Evolutionary conservation across 495 filamentous ascomycete genomes (phyloP), one percentile per base, ranked within the genome.

Genomic region (Xylaria flabelliformis): DNA sequence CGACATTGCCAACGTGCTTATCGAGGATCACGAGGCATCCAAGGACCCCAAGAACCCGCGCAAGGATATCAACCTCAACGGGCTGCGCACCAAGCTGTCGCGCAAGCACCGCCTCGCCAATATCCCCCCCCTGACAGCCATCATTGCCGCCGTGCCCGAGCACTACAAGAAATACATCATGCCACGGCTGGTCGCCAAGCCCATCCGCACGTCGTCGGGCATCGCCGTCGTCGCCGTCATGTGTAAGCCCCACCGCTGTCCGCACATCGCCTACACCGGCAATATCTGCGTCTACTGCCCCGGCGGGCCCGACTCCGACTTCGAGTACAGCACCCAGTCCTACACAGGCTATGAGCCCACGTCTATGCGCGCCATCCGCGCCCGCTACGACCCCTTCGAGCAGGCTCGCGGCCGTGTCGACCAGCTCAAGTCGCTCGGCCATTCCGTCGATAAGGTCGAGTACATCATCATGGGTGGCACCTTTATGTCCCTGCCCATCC

Each of bases 381-480:
- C 96, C 29, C 92, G 97, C 39, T 99, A 99, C 74, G 97, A 99
- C 80, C 97, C 96, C 12, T 98, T 97, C 78, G 96, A 99, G 82
- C 96, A 99, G 86, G 96, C 96, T 26, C 87, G 96, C 76, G 96
- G 96, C 42, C 90, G 96, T 56, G 96, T 99, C 29, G 97, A 98
- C 74, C 96, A 99, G 84, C 92, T 99, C 79, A 96, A 97, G 79
- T 89, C 92, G 5, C 85, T 99, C 21, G 96, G 96, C 1, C 96
- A 99, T 82, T 97, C 93, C 70, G 96, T 99, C 42, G 96, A 99
- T 81, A 99, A 99, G 78, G 96, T 99, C 3, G 96, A 99, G 83
- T 99, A 98, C 79, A 99, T 99, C 78, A 97, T 99, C 74, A 99
- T 99, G 96, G 96, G 96, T 70, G 96, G 96, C 70, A 99, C 96